Evolutionary conservation across 129 eudicot species (phyloP).

Genomic region (Daucus carota): DNA sequence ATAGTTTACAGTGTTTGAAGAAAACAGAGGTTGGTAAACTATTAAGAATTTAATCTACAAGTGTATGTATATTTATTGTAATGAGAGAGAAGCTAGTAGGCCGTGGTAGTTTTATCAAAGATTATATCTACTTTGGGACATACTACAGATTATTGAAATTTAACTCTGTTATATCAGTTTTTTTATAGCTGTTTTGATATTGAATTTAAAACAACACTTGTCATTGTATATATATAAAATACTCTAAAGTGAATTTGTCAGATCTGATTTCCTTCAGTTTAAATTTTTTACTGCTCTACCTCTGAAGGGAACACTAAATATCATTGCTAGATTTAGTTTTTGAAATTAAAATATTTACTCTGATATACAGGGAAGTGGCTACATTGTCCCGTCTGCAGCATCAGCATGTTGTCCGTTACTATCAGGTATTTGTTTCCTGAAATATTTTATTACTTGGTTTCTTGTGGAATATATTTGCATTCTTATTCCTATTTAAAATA

Average conservation of each 20-base stretch:
- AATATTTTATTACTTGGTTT: neutral
- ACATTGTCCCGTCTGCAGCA: conserved; percentile 97
- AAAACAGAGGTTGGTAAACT: too few species aligned
- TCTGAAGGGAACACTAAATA: neutral
- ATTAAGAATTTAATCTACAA: too few species aligned
- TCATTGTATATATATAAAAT: too few species aligned
- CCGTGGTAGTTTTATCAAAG: neutral
- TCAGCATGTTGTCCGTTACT: conserved; percentile 93
- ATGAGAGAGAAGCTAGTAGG: neutral
- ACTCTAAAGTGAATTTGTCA: neutral
- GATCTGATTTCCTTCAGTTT: neutral
- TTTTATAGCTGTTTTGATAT: neutral
- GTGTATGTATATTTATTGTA: too few species aligned
- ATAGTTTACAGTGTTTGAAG: neutral
- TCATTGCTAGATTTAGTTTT: neutral
- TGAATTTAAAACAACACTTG: too few species aligned
- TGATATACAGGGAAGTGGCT: conserved; percentile 77
- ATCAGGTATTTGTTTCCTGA: conserved; percentile 50
- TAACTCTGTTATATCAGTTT: neutral
- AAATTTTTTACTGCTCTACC: neutral
- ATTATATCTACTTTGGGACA: neutral
- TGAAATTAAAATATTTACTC: conserved; percentile 5
- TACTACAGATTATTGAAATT: neutral
- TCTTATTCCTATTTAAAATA: too few species aligned
- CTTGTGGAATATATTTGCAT: too few species aligned